A percentile compares a stretch with the other conserved stretches of the same genome.
Conservation (phyloP, 2,329 filamentous ascomycete genomes). For the Colletotrichum cereale region DNA sequence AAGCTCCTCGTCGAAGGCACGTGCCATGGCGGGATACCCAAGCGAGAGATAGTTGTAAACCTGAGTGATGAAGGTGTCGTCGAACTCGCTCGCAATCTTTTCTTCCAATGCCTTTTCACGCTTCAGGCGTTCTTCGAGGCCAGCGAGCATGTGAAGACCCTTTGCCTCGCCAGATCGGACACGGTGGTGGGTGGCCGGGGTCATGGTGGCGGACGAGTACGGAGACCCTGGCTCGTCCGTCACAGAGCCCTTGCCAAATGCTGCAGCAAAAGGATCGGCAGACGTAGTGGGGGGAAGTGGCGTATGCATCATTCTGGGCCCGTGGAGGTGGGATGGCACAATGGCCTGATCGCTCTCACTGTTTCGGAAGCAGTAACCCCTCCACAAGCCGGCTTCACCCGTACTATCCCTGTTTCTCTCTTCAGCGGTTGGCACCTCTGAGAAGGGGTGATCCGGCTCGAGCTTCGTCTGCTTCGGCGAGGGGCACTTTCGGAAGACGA, state of each 20-base stretch:
- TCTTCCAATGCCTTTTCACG: conserved; percentile 65
- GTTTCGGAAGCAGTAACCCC: conserved; percentile 72
- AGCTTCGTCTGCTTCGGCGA: conserved; percentile 89
- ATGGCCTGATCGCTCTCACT: conserved; percentile 52
- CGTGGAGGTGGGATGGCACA: conserved; percentile 58
- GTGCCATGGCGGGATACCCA: conserved; percentile 88
- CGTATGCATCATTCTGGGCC: conserved; percentile 64
- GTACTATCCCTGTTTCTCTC: conserved; percentile 67
- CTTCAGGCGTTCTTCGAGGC: conserved; percentile 64
- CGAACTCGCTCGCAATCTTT: conserved; percentile 75
- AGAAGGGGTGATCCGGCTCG: conserved; percentile 78
- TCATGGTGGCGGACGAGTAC: conserved; percentile 43
- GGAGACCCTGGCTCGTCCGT: conserved; percentile 56
- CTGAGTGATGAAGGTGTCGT: conserved; percentile 89
- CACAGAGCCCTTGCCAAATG: conserved; percentile 53
- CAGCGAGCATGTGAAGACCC: conserved; percentile 62
- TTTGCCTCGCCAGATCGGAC: conserved; percentile 52
- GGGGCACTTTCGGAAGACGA: conserved; percentile 83
- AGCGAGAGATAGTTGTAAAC: conserved; percentile 97
- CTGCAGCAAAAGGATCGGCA: conserved; percentile 57
- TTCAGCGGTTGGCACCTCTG: conserved; percentile 59
- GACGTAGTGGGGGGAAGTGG: conserved; percentile 58
- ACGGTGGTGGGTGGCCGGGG: conserved; percentile 45
- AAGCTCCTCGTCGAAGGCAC: conserved; percentile 86
- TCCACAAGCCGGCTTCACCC: conserved; percentile 79